Evolutionary conservation across 2,329 filamentous ascomycete genomes (phyloP).

Genomic region (Byssothecium circinans): DNA sequence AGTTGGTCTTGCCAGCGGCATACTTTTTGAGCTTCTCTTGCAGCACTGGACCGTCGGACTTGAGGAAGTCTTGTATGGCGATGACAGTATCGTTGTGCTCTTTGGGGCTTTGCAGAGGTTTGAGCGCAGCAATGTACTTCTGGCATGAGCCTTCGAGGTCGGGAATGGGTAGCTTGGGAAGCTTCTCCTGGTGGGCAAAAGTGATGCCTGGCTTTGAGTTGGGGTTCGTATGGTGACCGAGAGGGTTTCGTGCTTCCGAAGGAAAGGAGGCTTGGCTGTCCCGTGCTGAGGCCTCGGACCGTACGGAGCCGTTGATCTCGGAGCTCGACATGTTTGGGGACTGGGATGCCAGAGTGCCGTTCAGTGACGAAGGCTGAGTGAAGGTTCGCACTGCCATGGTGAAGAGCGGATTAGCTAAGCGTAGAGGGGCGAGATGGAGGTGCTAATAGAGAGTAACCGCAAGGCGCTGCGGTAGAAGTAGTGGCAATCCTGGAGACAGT

Average conservation of each 20-base stretch:
- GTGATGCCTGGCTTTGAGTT: constrained; percentile 73
- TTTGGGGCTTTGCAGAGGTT: constrained; percentile 75
- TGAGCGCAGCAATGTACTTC: constrained; percentile 77
- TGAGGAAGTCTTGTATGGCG: constrained; percentile 81
- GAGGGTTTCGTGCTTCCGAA: constrained; percentile 50
- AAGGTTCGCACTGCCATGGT: constrained; percentile 70
- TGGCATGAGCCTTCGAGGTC: constrained; percentile 77
- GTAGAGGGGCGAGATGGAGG: constrained; percentile 75
- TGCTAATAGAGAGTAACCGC: constrained; percentile 81
- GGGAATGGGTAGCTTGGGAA: constrained; percentile 91
- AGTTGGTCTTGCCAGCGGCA: constrained; percentile 86
- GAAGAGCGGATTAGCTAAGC: constrained; percentile 59
- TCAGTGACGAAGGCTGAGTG: constrained; percentile 70
- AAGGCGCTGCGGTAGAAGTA: constrained; percentile 91
- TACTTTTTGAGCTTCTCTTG: constrained; percentile 91
- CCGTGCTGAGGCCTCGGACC: constrained; percentile 57
- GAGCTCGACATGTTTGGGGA: constrained; percentile 41
- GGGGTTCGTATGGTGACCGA: constrained; percentile 54
- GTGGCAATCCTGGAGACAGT: constrained; percentile 83
- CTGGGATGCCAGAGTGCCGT: constrained; percentile 62
- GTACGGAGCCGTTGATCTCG: constrained; percentile 39
- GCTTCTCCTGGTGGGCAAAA: constrained; percentile 82
- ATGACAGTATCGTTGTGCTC: constrained; percentile 82
- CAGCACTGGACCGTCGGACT: constrained; percentile 75
- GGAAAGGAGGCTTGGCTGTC: constrained; percentile 53